Conservation (phyloP, 345 rosid species). For the Schrenkiella parvula region DNA sequence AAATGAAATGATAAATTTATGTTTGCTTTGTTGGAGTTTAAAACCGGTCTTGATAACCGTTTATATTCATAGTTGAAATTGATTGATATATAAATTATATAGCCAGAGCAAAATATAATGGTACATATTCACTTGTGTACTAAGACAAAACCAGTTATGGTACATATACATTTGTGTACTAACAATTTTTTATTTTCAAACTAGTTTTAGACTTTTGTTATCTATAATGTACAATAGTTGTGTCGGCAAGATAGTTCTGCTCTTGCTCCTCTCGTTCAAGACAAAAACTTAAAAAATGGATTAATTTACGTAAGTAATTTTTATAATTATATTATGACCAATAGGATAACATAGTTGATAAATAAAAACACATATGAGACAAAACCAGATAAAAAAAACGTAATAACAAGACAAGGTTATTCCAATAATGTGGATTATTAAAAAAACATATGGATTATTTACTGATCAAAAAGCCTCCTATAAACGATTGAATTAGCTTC, state of each 20-base stretch:
- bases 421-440: not conserved
- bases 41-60: too few species aligned
- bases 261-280: not conserved
- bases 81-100: not conserved
- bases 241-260: conserved; percentile 85
- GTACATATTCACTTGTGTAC: too few species aligned
- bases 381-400: not conserved
- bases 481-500: not conserved
- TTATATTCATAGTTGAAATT: too few species aligned
- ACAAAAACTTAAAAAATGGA: not conserved
- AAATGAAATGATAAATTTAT: too few species aligned
- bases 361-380: not conserved
- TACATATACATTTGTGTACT: not conserved
- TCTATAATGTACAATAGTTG: conserved; percentile 19
- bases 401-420: not conserved
- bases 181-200: not conserved
- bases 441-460: not conserved
- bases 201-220: not conserved
- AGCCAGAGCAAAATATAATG: not conserved
- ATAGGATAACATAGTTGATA: not conserved
- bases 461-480: not conserved
- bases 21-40: too few species aligned
- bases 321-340: not conserved
- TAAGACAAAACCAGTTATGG: not conserved
- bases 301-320: not conserved